Percentiles rank a stretch among this genome's conserved stretches.
Conservation (phyloP, 257 asterid genomes). For the Capsicum pubescens region DNA sequence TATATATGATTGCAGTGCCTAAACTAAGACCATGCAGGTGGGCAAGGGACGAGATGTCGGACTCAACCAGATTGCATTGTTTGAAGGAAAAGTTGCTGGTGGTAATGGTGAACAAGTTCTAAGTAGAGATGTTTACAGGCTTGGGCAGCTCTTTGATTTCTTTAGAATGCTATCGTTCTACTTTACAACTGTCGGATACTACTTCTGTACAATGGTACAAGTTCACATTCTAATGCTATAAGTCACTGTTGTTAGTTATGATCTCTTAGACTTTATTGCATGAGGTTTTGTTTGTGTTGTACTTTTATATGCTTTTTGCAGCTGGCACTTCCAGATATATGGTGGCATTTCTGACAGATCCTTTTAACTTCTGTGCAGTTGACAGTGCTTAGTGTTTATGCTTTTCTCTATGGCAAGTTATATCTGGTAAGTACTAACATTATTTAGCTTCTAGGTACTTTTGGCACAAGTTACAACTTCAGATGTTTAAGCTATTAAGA, state of each 20-base stretch:
- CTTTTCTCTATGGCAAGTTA: slow-evolving; percentile 93
- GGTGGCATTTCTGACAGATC: slow-evolving; percentile 10
- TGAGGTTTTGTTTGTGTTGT: slow-evolving; percentile 4
- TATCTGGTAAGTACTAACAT: slow-evolving; percentile 72
- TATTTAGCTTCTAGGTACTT: not conserved
- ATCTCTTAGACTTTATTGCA: slow-evolving; percentile 18
- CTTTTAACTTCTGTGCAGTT: slow-evolving; percentile 63
- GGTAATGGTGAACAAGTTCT: slow-evolving; percentile 99
- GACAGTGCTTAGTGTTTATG: slow-evolving; percentile 86
- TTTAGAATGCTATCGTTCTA: slow-evolving; percentile 95
- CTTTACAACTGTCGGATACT: slow-evolving; percentile 97
- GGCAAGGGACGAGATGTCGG: slow-evolving; percentile 99
- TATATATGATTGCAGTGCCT: slow-evolving; percentile 31
- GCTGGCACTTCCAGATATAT: slow-evolving; percentile 20
- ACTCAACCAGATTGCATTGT: slow-evolving; percentile 94
- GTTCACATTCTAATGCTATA: not conserved
- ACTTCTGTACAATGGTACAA: slow-evolving; percentile 96
- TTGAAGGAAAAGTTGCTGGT: slow-evolving; percentile 99
- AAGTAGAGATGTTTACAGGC: slow-evolving; percentile 94
- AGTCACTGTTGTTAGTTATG: not conserved
- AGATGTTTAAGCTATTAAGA: not conserved
- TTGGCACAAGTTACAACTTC: not conserved
- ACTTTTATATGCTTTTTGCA: not conserved
- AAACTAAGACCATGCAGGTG: slow-evolving; percentile 57
- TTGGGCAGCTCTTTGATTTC: slow-evolving; percentile 97